phyloP scores from a whole-genome alignment of 805 yeast genomes.

The Hanseniaspora taiwanica region DNA sequence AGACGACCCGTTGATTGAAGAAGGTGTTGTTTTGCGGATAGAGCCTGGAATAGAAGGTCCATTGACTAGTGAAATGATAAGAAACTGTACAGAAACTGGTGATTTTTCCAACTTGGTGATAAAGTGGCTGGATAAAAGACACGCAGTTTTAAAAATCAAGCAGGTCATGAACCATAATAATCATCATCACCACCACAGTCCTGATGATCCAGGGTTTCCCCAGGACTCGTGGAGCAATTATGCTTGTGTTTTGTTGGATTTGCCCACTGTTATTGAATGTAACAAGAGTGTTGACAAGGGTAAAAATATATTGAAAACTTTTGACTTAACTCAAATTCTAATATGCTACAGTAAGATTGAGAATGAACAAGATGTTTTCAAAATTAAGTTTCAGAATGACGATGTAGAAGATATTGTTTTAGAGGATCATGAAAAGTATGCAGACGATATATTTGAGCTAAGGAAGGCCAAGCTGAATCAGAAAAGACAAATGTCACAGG shows the following conservation, averaged over 20 bases:
- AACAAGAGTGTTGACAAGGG: conserved; percentile 73
- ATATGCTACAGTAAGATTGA: conserved; percentile 49
- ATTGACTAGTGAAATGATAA: conserved; percentile 46
- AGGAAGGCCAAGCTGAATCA: conserved; percentile 8
- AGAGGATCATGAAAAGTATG: conserved; percentile 18
- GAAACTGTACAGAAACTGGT: conserved; percentile 63
- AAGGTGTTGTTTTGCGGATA: conserved; percentile 69
- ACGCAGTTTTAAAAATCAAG: conserved; percentile 66
- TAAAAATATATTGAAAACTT: conserved; percentile 75
- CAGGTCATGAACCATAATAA: conserved; percentile 37
- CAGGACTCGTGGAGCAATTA: conserved; percentile 1
- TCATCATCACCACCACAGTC: conserved; percentile 1
- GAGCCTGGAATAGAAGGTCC: conserved; percentile 43
- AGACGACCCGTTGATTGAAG: conserved; percentile 87
- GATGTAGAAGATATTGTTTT: conserved; percentile 29
- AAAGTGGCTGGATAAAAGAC: conserved; percentile 70
- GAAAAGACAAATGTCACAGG: conserved; percentile 5
- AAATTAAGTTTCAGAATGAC: conserved; percentile 23
- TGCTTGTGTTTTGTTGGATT: conserved; percentile 74
- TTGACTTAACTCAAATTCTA: conserved; percentile 78
- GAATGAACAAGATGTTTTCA: conserved; percentile 34
- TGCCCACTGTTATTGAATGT: conserved; percentile 79
- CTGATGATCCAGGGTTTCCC: background rate
- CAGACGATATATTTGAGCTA: conserved; percentile 15
- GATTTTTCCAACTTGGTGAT: conserved; percentile 60